Percentiles rank a stretch among this genome's conserved stretches.
Conservation (phyloP, 768 basidiomycete genomes). For the Boletellus ananas region DNA sequence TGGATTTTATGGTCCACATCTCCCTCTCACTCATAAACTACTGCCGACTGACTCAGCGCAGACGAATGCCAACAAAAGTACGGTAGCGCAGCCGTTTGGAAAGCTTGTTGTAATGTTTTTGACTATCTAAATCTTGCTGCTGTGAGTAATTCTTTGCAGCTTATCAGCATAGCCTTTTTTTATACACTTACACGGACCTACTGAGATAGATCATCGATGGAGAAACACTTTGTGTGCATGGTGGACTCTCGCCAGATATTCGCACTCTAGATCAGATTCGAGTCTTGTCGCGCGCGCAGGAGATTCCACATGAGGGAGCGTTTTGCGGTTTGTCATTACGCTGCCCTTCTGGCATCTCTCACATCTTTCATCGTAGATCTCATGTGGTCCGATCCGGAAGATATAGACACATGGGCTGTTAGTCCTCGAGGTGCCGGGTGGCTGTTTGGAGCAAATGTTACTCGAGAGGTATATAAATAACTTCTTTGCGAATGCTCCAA, state of each 20-base stretch:
- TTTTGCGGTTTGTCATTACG: slow-evolving; percentile 67
- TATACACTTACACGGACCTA: not conserved
- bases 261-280: slow-evolving; percentile 93
- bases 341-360: not conserved
- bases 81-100: slow-evolving; percentile 93
- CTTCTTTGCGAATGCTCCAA: not conserved
- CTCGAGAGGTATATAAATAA: slow-evolving; percentile 58
- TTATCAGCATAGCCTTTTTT: not conserved
- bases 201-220: slow-evolving; percentile 83
- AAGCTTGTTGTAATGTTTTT: slow-evolving; percentile 94
- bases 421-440: slow-evolving; percentile 96
- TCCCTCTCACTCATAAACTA: not conserved
- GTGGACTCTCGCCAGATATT: slow-evolving; percentile 94
- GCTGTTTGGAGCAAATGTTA: slow-evolving; percentile 86
- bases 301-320: slow-evolving; percentile 98
- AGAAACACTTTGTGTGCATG: slow-evolving; percentile 89
- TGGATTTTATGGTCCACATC: slow-evolving; percentile 82
- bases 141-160: slow-evolving; percentile 41
- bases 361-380: slow-evolving; percentile 51
- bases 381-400: slow-evolving; percentile 98
- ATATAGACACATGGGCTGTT: slow-evolving; percentile 94
- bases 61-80: slow-evolving; percentile 99
- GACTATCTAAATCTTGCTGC: slow-evolving; percentile 95
- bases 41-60: slow-evolving; percentile 23
- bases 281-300: slow-evolving; percentile 90